Evolutionary conservation across 1,284 basidiomycete genomes (phyloP).

Genomic region (Nidula niveotomentosa): DNA sequence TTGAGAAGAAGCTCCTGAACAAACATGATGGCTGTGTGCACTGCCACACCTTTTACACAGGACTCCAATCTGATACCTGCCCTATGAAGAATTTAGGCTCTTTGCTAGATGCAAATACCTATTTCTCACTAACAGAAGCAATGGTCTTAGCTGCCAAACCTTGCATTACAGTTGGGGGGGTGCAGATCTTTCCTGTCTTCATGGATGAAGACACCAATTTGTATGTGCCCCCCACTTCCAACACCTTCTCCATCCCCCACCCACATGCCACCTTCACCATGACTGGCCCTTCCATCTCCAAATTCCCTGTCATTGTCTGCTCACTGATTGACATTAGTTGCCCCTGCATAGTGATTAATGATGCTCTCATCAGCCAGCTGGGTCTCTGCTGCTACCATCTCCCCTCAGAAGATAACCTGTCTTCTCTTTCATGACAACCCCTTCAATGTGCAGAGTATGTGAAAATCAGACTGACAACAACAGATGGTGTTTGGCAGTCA

Average conservation of each 20-base stretch:
- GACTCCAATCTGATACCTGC: too few relatives aligned
- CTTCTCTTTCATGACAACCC: not conserved
- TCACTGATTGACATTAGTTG: constrained; percentile 1
- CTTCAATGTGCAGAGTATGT: constrained; percentile 9
- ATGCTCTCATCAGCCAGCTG: not conserved
- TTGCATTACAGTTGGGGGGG: not conserved
- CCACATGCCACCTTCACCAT: not conserved
- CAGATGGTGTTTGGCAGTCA: constrained; percentile 14
- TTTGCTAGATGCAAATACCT: too few relatives aligned
- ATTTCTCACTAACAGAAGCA: not conserved
- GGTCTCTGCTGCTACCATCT: not conserved
- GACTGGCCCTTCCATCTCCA: not conserved
- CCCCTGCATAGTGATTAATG: constrained; percentile 1
- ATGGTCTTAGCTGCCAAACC: not conserved
- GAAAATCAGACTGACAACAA: constrained; percentile 9
- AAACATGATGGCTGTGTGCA: not conserved
- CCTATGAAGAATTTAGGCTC: too few relatives aligned
- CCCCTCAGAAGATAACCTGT: not conserved
- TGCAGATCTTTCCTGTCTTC: not conserved
- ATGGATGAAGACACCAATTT: not conserved
- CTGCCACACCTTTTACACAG: constrained; percentile 10
- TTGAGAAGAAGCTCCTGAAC: not conserved
- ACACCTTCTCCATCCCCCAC: not conserved
- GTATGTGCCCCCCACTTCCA: not conserved
- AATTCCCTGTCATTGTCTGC: not conserved